These are phyloP conservation scores for Arthrobotrys musiformis DNA, from an alignment of 2,329 filamentous ascomycete genomes.

Conservation along the genomic window DNA sequence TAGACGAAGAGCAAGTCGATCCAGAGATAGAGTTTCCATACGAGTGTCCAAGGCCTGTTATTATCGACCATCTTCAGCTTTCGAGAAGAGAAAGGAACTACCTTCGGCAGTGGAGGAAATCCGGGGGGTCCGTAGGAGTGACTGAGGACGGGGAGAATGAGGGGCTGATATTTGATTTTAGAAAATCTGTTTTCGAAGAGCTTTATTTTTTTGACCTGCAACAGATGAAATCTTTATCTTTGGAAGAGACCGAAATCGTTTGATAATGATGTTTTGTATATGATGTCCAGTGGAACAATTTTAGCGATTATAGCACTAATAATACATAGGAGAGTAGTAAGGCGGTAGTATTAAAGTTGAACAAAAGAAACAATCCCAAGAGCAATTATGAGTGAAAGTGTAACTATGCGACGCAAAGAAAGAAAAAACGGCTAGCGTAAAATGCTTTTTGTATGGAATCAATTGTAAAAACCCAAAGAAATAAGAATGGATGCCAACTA, in stretches of 20 bases:
- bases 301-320: conserved; percentile 1
- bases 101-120: conserved; percentile 34
- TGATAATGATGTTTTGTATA: background rate
- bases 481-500: background rate
- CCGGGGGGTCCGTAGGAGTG: conserved; percentile 34
- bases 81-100: conserved; percentile 20
- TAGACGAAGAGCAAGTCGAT: conserved; percentile 13
- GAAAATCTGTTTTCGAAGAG: conserved; percentile 51
- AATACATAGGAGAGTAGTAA: conserved; percentile 11
- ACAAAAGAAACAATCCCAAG: conserved; percentile 13
- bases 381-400: background rate
- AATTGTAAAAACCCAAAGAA: conserved; percentile 8
- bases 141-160: conserved; percentile 30
- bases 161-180: conserved; percentile 33
- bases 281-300: background rate
- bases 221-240: background rate
- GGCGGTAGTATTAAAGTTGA: background rate
- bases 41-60: conserved; percentile 13
- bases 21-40: conserved; percentile 29
- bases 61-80: conserved; percentile 16
- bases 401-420: background rate
- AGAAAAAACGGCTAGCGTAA: conserved; percentile 10
- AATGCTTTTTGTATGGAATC: conserved; percentile 31
- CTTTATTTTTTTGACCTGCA: conserved; percentile 47
- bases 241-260: background rate